Base-by-base conservation (phyloP, 331 rosid genomes). In the Cydonia oblonga region DNA sequence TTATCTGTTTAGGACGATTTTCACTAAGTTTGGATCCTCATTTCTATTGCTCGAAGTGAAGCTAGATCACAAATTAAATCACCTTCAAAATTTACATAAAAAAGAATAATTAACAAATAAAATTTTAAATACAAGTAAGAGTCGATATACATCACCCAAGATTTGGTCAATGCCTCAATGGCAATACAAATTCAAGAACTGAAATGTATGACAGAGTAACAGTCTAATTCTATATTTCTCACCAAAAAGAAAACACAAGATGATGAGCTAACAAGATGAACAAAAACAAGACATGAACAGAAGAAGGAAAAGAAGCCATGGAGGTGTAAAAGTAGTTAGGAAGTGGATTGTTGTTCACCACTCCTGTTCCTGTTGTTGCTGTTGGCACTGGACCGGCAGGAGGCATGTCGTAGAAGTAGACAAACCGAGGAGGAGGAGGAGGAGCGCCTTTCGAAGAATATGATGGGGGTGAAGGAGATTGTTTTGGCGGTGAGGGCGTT, bases 321-420 rank as follows among this genome's bases (percentile, higher is more conserved):
- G 96, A 83, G 58, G 92, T 63, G 76, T 90, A 85, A 32, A 78
- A 81, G 56, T 88, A 87, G 81, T 85, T 84, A 25, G 90, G 92
- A 73, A 83, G 73, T 5, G 96, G 68, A 56, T 68, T 77, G 70
- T 84, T 85, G 53, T 40, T 40, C 79, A 84, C 3, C 82, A 40
- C 88, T 28, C 76, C 20, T 61, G 67, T 16, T 62, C 23, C 25
- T 15, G 75, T 42, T 61, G 66, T n/a, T 15, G 72, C 26, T 16
- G 79, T 84, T 14, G 81, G 64, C 78, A 38, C 64, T 5, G 72
- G 85, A 22, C 89, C 91, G 16, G 90, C 74, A 15, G 96, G 87
- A 62, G 90, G 86, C 63, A 80, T 19, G 65, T 68, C 54, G 81
- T 26, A 74, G 46, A 40, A 78, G 49, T 87, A 53, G 35, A 67